phyloP scores from a whole-genome alignment of 352 stramenopile species.

The Nothophytophthora sp. region DNA sequence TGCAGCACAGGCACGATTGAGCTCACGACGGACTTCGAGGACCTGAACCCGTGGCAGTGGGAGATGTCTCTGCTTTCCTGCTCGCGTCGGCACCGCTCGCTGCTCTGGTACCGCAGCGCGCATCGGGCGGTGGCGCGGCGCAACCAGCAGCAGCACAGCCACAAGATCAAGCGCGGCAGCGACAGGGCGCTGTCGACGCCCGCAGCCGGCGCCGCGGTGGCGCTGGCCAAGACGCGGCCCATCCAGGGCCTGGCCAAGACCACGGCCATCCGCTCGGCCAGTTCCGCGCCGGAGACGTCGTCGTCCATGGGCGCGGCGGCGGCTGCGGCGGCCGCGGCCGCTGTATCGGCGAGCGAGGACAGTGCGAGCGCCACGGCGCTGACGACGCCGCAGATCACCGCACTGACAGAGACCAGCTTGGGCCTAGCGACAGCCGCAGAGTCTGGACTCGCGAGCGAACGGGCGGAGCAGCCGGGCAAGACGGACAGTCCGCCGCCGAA shows the following conservation, averaged over 20 bases:
- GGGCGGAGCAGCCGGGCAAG: conserved; percentile 4
- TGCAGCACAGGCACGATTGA: conserved; percentile 26
- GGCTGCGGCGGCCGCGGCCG: not conserved
- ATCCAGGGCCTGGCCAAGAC: conserved; percentile 14
- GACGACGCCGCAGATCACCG: conserved; percentile 1
- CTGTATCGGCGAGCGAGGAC: conserved; percentile 9
- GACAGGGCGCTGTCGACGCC: conserved; percentile 11
- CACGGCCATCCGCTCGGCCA: conserved; percentile 20
- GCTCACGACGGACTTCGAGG: conserved; percentile 29
- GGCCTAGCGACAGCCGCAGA: conserved; percentile 3
- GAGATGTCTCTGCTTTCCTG: conserved; percentile 67
- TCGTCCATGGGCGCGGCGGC: conserved; percentile 8
- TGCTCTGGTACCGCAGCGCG: conserved; percentile 42
- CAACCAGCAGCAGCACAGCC: conserved; percentile 22
- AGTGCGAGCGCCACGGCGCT: conserved; percentile 8
- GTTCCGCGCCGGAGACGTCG: conserved; percentile 13
- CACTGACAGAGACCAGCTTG: conserved; percentile 4
- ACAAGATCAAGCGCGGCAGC: conserved; percentile 10
- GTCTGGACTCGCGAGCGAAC: not conserved
- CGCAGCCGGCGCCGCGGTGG: conserved; percentile 15
- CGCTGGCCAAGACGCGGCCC: conserved; percentile 11
- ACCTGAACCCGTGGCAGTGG: conserved; percentile 44
- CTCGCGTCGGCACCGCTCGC: conserved; percentile 48
- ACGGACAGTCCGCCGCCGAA: conserved; percentile 4
- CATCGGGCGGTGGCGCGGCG: conserved; percentile 42